Base-by-base conservation (phyloP, 306 rosid species). In the Crataegus laevigata region DNA sequence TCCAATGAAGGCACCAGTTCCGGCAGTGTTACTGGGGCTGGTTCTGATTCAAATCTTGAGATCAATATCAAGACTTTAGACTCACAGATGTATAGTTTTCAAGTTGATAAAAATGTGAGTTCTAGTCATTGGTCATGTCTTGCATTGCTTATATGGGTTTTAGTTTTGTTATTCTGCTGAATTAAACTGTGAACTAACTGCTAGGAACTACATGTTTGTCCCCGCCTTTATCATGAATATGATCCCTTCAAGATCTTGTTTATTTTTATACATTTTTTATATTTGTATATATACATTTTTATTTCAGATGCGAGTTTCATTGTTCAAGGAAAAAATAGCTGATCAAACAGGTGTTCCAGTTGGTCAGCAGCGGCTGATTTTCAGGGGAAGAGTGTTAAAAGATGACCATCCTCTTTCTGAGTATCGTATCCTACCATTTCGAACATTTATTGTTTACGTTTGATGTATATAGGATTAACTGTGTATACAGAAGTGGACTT, bases 321-420 rank as follows among this genome's bases (percentile, higher is more conserved):
- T 52, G 71, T 92, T 96, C 86, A 96, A 96, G 87, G 93, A 96
- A 83, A 89, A 90, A 87, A 88, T 96, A 79, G 97, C 96, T 3
- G 75, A 79, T 83, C 91, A 92, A 84, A 75, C 58, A 55, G 96
- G 98, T 67, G 79, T 96, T 51, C 99, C 99, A 34, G 93, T 88
- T 75, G 83, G 69, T 83, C 97, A 82, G 87, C 99, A 96, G 74
- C 93, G 99, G 13, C 83, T 96, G 69, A 96, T 96, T 38, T 96
- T 96, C 82, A 89, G 99, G 86, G 99, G 99, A 77, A 96, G 84
- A 80, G 99, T 96, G 73, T 86, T 96, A 70, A 96, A 92, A 86
- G 99, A 96, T 77, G 93, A 89, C 26, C 91, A 89, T 68, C 73
- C 72, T 60, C 98, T 96, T 72, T 89, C 97, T 36, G 93, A 92